These are phyloP conservation scores for Dysphania ambrosioides DNA, from an alignment of 148 eudicot genomes.

Conservation along the genomic window DNA sequence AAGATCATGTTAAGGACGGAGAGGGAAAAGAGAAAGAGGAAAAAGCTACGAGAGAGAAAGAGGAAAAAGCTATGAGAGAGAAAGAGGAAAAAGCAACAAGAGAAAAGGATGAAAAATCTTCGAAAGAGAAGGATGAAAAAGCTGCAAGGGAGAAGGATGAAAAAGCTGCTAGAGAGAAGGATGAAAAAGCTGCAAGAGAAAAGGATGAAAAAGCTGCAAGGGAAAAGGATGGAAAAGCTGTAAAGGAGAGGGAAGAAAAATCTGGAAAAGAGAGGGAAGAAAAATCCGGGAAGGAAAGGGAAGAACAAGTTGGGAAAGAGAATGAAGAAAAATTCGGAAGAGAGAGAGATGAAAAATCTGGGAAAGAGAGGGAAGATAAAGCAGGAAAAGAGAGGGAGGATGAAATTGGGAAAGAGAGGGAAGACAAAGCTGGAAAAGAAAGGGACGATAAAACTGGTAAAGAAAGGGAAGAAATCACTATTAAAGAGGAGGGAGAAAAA, in stretches of 20 bases:
- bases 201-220: conserved; percentile 20
- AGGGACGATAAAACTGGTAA: conserved; percentile 17
- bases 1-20: conserved; percentile 40
- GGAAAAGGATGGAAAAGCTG: conserved; percentile 16
- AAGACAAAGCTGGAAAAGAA: conserved; percentile 20
- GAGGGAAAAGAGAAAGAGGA: too few relatives aligned
- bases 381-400: conserved; percentile 28
- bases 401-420: conserved; percentile 25
- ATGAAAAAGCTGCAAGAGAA: conserved; percentile 23
- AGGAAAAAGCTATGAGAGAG: too few relatives aligned
- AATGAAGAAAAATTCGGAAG: too few relatives aligned
- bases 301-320: conserved; percentile 25
- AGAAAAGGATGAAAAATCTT: conserved; percentile 23
- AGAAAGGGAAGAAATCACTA: conserved; percentile 24
- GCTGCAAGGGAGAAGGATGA: conserved; percentile 30
- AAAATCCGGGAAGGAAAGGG: conserved; percentile 25
- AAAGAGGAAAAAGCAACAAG: conserved; percentile 30
- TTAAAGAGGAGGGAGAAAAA: conserved; percentile 18
- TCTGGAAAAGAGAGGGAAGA: conserved; percentile 26
- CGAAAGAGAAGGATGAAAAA: conserved; percentile 26
- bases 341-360: conserved; percentile 23
- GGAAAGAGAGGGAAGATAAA: conserved; percentile 25
- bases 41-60: too few relatives aligned
- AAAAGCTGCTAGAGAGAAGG: conserved; percentile 26
- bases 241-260: conserved; percentile 21